Conservation (phyloP, 306 rosid species). For the Vachellia collinsii region DNA sequence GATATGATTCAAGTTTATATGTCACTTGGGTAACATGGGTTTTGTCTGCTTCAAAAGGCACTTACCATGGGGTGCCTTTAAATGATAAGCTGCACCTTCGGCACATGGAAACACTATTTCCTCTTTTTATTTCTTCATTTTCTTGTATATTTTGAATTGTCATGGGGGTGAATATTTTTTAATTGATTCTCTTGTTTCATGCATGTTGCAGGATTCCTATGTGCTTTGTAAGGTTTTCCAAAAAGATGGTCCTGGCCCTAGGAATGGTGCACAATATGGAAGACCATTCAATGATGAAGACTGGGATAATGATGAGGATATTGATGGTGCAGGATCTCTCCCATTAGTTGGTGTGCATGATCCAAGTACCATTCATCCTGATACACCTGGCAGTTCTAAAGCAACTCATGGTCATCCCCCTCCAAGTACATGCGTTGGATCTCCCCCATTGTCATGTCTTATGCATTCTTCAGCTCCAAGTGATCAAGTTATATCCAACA, state of each 20-base stretch:
- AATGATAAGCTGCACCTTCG: background rate
- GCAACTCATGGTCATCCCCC: constrained; percentile 37
- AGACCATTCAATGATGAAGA: constrained; percentile 74
- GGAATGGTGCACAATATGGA: constrained; percentile 87
- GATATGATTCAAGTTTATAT: background rate
- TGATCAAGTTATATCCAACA: constrained; percentile 26
- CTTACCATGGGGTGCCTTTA: background rate
- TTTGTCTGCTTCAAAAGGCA: background rate
- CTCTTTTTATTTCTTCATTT: background rate
- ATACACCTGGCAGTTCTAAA: constrained; percentile 22
- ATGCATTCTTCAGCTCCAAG: constrained; percentile 32
- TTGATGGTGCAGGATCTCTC: constrained; percentile 33
- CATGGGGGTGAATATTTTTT: constrained; percentile 22
- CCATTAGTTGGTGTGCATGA: constrained; percentile 27
- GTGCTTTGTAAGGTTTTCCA: constrained; percentile 72
- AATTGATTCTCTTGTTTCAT: constrained; percentile 36
- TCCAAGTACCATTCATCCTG: constrained; percentile 27
- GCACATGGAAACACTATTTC: background rate
- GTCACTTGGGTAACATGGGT: background rate
- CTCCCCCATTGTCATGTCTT: constrained; percentile 38
- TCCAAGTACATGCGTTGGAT: constrained; percentile 30
- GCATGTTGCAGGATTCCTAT: constrained; percentile 63
- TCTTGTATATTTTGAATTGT: constrained; percentile 1
- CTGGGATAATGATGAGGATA: constrained; percentile 63
- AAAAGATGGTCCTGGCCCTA: constrained; percentile 86